These are phyloP conservation scores for Trichomonas gallinae DNA, from an alignment of 208 protist species.

Conservation along the genomic window DNA sequence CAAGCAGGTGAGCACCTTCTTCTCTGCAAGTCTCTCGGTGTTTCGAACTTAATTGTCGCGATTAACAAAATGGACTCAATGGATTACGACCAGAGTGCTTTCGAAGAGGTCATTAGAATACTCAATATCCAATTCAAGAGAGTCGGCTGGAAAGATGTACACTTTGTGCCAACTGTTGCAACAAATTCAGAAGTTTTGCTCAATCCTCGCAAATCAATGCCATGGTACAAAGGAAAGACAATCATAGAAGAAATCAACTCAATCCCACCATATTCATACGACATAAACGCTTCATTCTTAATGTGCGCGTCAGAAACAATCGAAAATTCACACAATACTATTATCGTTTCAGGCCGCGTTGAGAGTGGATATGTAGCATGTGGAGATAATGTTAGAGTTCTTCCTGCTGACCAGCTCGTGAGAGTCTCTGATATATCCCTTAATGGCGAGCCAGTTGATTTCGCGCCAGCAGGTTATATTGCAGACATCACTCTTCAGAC, in stretches of 20 bases:
- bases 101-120: neutral
- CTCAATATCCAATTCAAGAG: neutral
- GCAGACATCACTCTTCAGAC: neutral
- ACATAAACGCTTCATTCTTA: neutral
- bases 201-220: no score
- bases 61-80: slow-evolving; percentile 99
- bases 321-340: neutral
- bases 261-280: neutral
- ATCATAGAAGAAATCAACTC: neutral
- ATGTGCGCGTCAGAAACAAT: neutral
- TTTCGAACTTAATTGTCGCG: slow-evolving; percentile 75
- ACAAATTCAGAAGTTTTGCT: neutral
- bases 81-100: neutral
- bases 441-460: neutral
- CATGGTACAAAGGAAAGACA: neutral
- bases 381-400: neutral
- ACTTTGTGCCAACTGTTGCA: neutral
- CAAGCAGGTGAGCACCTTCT: slow-evolving; percentile 96
- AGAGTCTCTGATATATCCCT: neutral
- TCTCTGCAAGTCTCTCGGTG: slow-evolving; percentile 87
- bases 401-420: neutral
- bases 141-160: neutral
- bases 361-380: neutral
- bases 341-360: neutral
- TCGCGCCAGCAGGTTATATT: neutral